phyloP scores from a whole-genome alignment of 148 eudicot genomes.

The Arbutus unedo region DNA sequence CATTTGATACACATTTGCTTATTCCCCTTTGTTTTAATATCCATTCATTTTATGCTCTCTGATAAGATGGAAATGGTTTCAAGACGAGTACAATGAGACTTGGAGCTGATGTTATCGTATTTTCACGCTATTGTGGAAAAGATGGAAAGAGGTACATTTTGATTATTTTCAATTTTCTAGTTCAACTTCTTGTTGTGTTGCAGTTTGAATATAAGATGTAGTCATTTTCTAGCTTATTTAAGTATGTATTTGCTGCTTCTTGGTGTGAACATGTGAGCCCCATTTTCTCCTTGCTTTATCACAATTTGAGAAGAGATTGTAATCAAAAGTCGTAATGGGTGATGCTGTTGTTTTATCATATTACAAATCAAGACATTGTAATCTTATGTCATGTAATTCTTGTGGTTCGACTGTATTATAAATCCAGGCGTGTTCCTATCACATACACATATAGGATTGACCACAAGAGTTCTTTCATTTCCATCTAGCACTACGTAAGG shows the following conservation, averaged over 20 bases:
- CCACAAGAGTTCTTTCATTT: not conserved
- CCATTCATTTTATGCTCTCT: not conserved
- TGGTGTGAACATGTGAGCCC: not conserved
- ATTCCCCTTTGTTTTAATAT: not conserved
- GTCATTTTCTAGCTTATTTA: not conserved
- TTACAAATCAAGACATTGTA: not conserved
- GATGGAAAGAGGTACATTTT: slow-evolving; percentile 54
- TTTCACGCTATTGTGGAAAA: slow-evolving; percentile 68
- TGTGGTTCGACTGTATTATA: not conserved
- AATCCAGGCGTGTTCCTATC: not conserved
- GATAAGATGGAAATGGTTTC: slow-evolving; percentile 90
- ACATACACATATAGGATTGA: not conserved
- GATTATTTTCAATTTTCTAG: not conserved
- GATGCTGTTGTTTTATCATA: not conserved
- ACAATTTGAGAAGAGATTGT: not conserved
- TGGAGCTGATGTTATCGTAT: slow-evolving; percentile 95
- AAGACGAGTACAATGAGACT: slow-evolving; percentile 99
- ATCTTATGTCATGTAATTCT: not conserved
- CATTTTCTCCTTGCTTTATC: not conserved
- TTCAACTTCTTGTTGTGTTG: not conserved
- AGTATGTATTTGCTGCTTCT: not conserved
- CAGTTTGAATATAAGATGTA: not conserved
- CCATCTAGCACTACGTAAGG: not conserved
- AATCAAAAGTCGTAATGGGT: not conserved
- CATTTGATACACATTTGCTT: not conserved